phyloP scores from a whole-genome alignment of 768 basidiomycete species.

The Chiua virens region DNA sequence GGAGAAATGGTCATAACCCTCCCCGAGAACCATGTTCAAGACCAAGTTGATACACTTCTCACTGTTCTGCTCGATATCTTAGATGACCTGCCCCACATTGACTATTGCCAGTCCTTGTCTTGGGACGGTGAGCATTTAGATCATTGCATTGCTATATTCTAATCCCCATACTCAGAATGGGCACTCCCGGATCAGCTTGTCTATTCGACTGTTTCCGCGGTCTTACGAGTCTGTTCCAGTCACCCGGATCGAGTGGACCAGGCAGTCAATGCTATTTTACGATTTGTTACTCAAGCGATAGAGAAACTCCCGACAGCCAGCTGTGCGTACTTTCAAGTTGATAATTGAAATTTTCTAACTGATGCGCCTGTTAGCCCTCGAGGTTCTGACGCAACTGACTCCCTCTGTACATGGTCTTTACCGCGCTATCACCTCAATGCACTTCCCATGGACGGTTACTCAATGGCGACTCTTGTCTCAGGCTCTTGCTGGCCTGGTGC shows the following conservation, averaged over 20 bases:
- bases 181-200: slow-evolving; percentile 83
- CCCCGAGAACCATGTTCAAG: slow-evolving; percentile 49
- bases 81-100: slow-evolving; percentile 67
- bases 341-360: background rate
- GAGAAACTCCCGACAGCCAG: slow-evolving; percentile 51
- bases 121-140: slow-evolving; percentile 64
- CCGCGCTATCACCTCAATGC: slow-evolving; percentile 78
- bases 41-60: slow-evolving; percentile 53
- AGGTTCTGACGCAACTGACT: slow-evolving; percentile 70
- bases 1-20: slow-evolving; percentile 73
- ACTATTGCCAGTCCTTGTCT: slow-evolving; percentile 75
- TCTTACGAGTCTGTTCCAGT: slow-evolving; percentile 62
- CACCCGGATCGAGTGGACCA: slow-evolving; percentile 49
- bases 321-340: slow-evolving; percentile 42
- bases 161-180: slow-evolving; percentile 61
- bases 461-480: slow-evolving; percentile 63
- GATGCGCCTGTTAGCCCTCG: slow-evolving; percentile 47
- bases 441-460: slow-evolving; percentile 67
- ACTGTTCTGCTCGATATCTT: slow-evolving; percentile 66
- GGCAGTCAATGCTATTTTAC: slow-evolving; percentile 58
- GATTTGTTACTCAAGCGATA: slow-evolving; percentile 58
- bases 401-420: slow-evolving; percentile 87
- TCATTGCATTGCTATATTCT: background rate
- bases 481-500: slow-evolving; percentile 60
- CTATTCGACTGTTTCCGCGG: slow-evolving; percentile 72